Evolutionary conservation across 192 early-diverging fungal genomes (phyloP).

Genomic region (Coemansia sp.): DNA sequence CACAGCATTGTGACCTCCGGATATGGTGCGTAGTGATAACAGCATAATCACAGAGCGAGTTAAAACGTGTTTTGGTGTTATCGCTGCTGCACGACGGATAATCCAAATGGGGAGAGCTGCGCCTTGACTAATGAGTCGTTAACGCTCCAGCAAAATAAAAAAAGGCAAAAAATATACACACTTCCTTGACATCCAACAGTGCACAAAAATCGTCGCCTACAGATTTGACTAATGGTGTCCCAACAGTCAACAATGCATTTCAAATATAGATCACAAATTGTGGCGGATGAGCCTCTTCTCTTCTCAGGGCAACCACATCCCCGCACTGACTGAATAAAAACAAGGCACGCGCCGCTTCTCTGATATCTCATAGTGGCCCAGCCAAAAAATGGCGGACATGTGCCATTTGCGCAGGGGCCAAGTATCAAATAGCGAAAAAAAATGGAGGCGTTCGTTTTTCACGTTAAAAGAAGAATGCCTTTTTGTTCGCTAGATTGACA

Average conservation of each 20-base stretch:
- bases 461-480: too few species aligned
- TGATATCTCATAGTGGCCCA: background rate
- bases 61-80: too few species aligned
- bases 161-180: too few species aligned
- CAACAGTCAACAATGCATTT: background rate
- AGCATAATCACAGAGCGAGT: background rate
- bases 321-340: background rate
- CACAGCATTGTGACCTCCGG: too few species aligned
- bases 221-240: background rate
- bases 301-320: background rate
- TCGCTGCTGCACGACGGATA: too few species aligned
- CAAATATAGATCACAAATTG: slow-evolving; percentile 16
- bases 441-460: background rate
- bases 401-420: background rate
- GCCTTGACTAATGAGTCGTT: background rate
- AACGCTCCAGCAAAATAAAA: background rate
- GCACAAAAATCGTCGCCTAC: background rate
- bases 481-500: background rate
- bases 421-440: background rate
- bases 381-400: background rate
- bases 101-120: too few species aligned
- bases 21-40: background rate
- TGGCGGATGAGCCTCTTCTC: slow-evolving; percentile 26
- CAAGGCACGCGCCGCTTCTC: background rate
- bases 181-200: too few species aligned